A percentile compares a stretch with the other conserved stretches of the same genome.
These are phyloP conservation scores for Waitea zeae DNA, from an alignment of 1,284 basidiomycete species.

Conservation along the genomic window DNA sequence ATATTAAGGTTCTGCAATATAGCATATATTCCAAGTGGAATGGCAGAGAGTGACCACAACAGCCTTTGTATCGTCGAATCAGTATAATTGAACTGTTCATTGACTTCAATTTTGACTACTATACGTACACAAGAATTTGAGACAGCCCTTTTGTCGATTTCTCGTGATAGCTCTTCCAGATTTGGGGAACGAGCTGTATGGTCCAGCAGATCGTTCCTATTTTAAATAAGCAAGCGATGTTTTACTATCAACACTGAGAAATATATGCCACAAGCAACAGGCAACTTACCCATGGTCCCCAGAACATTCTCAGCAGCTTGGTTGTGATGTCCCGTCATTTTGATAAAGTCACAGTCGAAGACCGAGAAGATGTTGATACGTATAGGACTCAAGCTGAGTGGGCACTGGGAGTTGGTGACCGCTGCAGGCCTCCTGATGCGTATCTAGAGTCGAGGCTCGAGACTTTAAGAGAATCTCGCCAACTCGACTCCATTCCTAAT, in stretches of 20 bases:
- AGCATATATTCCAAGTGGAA: constrained; percentile 55
- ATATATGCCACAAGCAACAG: no score
- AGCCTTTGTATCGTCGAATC: constrained; percentile 19
- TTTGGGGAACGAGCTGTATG: constrained; percentile 11
- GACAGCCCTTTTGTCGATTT: constrained; percentile 65
- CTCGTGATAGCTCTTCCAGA: constrained; percentile 57
- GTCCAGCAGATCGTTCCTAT: constrained; percentile 54
- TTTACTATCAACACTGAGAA: constrained; percentile 6
- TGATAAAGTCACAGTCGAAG: no score
- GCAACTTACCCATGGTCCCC: constrained; percentile 35
- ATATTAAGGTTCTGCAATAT: constrained; percentile 56
- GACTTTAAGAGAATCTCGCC: no score
- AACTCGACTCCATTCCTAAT: no score
- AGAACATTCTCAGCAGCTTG: constrained; percentile 37
- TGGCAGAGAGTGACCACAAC: constrained; percentile 45
- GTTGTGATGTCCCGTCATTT: constrained; percentile 21
- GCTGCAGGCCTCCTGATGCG: no score
- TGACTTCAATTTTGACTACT: no score
- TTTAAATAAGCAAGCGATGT: constrained; percentile 1
- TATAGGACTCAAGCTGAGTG: no score
- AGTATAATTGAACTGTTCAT: not conserved
- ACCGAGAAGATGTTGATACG: no score
- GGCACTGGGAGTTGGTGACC: no score
- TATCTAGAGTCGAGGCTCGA: no score
- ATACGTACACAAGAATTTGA: constrained; percentile 39